A percentile compares a stretch with the other conserved stretches of the same genome.
These are phyloP conservation scores for Apodospora peruviana DNA, from an alignment of 495 filamentous ascomycete genomes.

Conservation along the genomic window DNA sequence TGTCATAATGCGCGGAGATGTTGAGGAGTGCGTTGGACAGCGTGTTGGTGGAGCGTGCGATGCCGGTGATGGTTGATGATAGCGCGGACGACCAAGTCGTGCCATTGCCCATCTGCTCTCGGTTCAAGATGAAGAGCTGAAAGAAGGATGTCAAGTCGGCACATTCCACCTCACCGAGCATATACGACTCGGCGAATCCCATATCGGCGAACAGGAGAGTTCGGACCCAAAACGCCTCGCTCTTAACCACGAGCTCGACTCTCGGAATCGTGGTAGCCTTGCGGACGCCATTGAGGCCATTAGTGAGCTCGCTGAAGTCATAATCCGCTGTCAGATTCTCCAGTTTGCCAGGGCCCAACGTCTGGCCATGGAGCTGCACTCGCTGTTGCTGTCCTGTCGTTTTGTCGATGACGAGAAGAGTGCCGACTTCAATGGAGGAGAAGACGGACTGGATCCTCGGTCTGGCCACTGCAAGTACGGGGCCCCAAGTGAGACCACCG, in stretches of 20 bases:
- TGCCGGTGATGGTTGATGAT: constrained; percentile 41
- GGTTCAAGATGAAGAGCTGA: constrained; percentile 62
- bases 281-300: constrained; percentile 13
- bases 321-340: constrained; percentile 11
- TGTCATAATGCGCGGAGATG: constrained; percentile 67
- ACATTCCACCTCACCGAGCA: constrained; percentile 62
- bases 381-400: constrained; percentile 20
- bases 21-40: constrained; percentile 60
- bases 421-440: constrained; percentile 35
- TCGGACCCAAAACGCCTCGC: constrained; percentile 61
- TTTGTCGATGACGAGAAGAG: constrained; percentile 36
- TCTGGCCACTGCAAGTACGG: constrained; percentile 33
- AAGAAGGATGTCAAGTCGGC: constrained; percentile 59
- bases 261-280: constrained; percentile 18
- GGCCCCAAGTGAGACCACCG: constrained; percentile 33
- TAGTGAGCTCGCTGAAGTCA: not conserved
- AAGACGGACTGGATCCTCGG: constrained; percentile 35
- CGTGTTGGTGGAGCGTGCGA: constrained; percentile 57
- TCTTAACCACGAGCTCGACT: constrained; percentile 49
- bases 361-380: constrained; percentile 27
- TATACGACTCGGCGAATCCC: constrained; percentile 70
- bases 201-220: constrained; percentile 62
- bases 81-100: constrained; percentile 55
- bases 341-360: constrained; percentile 12
- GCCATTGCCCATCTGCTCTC: constrained; percentile 50